These are phyloP conservation scores for Eleusine coracana DNA, from an alignment of 176 grass and related monocot species.

Conservation along the genomic window DNA sequence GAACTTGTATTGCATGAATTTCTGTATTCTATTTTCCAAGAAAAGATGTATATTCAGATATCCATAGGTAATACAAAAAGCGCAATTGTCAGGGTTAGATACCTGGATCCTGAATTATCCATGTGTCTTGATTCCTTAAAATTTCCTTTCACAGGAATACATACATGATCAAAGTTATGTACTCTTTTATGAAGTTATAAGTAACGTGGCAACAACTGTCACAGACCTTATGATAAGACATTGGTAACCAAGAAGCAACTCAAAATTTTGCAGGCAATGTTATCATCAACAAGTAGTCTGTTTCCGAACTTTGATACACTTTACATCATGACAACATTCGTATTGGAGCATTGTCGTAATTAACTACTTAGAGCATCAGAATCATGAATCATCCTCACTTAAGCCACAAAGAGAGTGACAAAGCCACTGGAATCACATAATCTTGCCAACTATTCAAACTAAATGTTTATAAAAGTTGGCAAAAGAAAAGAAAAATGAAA, in stretches of 20 bases:
- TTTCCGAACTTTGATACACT: slow-evolving; percentile 29
- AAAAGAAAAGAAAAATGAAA: slow-evolving; percentile 24
- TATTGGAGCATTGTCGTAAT: slow-evolving; percentile 31
- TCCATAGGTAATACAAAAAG: slow-evolving; percentile 42
- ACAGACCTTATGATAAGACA: not conserved
- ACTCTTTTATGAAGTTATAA: not conserved
- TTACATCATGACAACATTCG: slow-evolving; percentile 47
- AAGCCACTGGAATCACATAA: slow-evolving; percentile 40
- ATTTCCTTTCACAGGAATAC: slow-evolving; percentile 1
- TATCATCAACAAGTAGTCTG: slow-evolving; percentile 6
- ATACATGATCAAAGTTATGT: slow-evolving; percentile 18
- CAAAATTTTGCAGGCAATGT: not conserved
- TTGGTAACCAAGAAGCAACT: not conserved
- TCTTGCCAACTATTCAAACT: slow-evolving; percentile 50
- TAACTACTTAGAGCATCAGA: slow-evolving; percentile 39
- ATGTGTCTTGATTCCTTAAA: slow-evolving; percentile 34
- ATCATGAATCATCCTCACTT: slow-evolving; percentile 12
- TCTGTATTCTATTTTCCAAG: slow-evolving; percentile 10
- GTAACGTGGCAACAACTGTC: not conserved
- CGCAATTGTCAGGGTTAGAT: not conserved
- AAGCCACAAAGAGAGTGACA: slow-evolving; percentile 21
- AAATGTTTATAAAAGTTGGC: slow-evolving; percentile 41
- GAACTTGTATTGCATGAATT: slow-evolving; percentile 5
- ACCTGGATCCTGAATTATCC: slow-evolving; percentile 44
- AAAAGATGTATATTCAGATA: slow-evolving; percentile 35